Evolutionary conservation across 768 basidiomycete species (phyloP).

Genomic region (Termitomyces sp.): DNA sequence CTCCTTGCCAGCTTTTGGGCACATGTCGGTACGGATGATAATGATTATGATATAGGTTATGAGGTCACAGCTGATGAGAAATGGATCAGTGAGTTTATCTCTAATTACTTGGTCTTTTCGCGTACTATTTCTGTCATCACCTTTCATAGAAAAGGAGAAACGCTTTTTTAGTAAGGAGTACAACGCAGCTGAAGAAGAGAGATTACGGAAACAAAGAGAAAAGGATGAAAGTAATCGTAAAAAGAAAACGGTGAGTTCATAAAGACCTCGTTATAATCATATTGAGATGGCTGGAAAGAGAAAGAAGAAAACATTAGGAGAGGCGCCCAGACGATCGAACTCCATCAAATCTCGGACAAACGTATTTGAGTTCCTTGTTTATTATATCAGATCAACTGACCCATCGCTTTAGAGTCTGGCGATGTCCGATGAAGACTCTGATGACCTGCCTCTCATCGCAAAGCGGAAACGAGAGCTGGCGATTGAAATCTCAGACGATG

Average conservation of each 20-base stretch:
- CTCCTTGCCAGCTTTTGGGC: conserved; percentile 62
- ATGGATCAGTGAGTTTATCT: conserved; percentile 53
- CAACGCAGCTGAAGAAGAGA: conserved; percentile 16
- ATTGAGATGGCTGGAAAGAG: background rate
- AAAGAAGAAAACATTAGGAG: conserved; percentile 4
- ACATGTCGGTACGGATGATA: conserved; percentile 51
- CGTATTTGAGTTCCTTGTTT: background rate
- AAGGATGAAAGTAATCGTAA: conserved; percentile 11
- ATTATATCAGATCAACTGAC: background rate
- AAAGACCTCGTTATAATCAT: background rate
- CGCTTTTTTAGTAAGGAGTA: conserved; percentile 28
- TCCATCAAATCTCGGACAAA: conserved; percentile 3
- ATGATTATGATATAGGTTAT: conserved; percentile 47
- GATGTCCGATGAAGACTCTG: conserved; percentile 7
- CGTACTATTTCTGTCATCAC: background rate
- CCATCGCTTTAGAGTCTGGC: conserved; percentile 6
- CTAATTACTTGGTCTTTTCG: background rate
- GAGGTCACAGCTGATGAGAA: conserved; percentile 32
- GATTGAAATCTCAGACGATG: conserved; percentile 8
- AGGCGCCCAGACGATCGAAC: background rate
- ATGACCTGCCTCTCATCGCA: conserved; percentile 8
- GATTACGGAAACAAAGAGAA: conserved; percentile 15
- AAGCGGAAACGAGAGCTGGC: conserved; percentile 6
- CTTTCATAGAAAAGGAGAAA: conserved; percentile 30
- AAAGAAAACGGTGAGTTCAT: conserved; percentile 10